These are phyloP conservation scores for Penicillium sp. DNA, from an alignment of 2,329 filamentous ascomycete species.

Conservation along the genomic window DNA sequence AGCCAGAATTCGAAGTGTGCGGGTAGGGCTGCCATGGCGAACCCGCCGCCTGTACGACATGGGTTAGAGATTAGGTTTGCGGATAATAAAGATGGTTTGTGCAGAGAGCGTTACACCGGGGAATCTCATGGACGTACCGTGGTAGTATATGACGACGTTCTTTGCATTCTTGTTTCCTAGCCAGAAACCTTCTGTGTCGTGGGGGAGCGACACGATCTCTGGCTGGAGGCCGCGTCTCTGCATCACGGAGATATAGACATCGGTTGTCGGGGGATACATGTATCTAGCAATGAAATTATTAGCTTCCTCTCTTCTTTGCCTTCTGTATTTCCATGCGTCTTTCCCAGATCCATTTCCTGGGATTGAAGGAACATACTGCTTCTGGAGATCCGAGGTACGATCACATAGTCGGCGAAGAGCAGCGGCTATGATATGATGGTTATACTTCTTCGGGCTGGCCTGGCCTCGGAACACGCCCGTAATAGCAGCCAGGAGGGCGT, in stretches of 20 bases:
- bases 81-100: neutral
- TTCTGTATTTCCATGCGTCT: neutral
- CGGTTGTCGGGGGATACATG: slow-evolving; percentile 22
- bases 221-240: slow-evolving; percentile 25
- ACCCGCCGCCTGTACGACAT: slow-evolving; percentile 49
- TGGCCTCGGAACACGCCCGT: slow-evolving; percentile 39
- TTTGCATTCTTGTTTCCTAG: slow-evolving; percentile 39
- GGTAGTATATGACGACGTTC: slow-evolving; percentile 38
- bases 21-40: slow-evolving; percentile 41
- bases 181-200: slow-evolving; percentile 36
- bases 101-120: neutral
- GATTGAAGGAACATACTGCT: slow-evolving; percentile 26
- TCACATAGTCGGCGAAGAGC: slow-evolving; percentile 27
- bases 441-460: slow-evolving; percentile 33
- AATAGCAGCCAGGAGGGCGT: slow-evolving; percentile 29
- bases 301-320: neutral
- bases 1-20: slow-evolving; percentile 46
- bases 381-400: slow-evolving; percentile 27
- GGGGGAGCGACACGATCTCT: slow-evolving; percentile 29
- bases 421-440: slow-evolving; percentile 33
- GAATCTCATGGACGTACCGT: slow-evolving; percentile 26
- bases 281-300: slow-evolving; percentile 19
- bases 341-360: neutral
- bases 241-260: slow-evolving; percentile 26
- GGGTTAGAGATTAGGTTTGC: slow-evolving; percentile 6